phyloP scores from a whole-genome alignment of 495 filamentous ascomycete genomes.

The Penicillium samsonianum region DNA sequence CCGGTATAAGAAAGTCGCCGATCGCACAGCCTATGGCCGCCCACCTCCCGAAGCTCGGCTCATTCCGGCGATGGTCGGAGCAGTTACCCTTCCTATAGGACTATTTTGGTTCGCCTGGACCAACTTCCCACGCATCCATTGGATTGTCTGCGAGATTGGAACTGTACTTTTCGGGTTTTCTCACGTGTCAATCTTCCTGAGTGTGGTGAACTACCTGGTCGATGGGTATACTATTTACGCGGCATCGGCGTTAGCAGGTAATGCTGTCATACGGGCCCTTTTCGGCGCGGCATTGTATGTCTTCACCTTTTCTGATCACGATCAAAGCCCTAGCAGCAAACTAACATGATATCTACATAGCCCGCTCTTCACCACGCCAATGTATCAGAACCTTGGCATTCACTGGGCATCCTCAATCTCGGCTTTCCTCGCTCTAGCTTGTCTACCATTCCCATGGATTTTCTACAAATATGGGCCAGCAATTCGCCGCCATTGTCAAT shows the following conservation, averaged over 20 bases:
- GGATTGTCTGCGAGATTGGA: constrained; percentile 52
- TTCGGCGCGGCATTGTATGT: constrained; percentile 19
- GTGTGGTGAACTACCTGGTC: constrained; percentile 62
- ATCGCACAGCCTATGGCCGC: constrained; percentile 1
- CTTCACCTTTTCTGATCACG: neutral
- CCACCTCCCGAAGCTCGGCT: constrained; percentile 34
- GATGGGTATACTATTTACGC: constrained; percentile 64
- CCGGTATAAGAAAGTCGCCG: constrained; percentile 20
- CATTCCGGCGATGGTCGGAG: constrained; percentile 45
- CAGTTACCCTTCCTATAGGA: constrained; percentile 50
- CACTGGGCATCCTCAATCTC: constrained; percentile 71
- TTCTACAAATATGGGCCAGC: constrained; percentile 63
- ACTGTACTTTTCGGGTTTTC: constrained; percentile 51
- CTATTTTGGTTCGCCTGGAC: constrained; percentile 68
- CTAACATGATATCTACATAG: neutral
- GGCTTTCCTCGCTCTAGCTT: constrained; percentile 66
- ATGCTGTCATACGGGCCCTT: constrained; percentile 61
- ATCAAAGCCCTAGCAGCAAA: constrained; percentile 2
- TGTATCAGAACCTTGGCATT: constrained; percentile 66
- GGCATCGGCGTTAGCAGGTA: constrained; percentile 65
- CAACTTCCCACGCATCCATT: constrained; percentile 48
- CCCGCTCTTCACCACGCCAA: constrained; percentile 68
- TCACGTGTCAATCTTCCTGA: constrained; percentile 28
- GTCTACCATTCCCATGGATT: constrained; percentile 67
- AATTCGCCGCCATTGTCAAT: constrained; percentile 65